Evolutionary conservation across 352 stramenopile genomes (phyloP).

Genomic region (Elongisporangium anandrum): DNA sequence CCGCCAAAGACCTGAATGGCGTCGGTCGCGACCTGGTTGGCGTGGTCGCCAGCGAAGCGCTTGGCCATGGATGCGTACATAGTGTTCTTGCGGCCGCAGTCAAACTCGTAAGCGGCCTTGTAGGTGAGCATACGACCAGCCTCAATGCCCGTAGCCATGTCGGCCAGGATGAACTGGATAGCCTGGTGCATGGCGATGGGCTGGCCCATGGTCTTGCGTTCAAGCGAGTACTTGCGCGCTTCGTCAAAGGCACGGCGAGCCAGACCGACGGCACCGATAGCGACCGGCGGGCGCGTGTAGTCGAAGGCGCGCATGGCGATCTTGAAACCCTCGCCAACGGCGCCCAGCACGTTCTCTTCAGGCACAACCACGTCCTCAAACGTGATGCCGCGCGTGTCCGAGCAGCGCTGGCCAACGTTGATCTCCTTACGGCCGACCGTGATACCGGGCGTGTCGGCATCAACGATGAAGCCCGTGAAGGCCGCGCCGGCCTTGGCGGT

Average conservation of each 20-base stretch:
- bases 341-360: conserved; percentile 82
- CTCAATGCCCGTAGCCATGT: conserved; percentile 90
- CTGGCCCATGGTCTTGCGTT: conserved; percentile 87
- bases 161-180: conserved; percentile 88
- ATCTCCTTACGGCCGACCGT: conserved; percentile 88
- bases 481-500: conserved; percentile 60
- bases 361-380: conserved; percentile 90
- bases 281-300: conserved; percentile 85
- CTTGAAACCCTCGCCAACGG: conserved; percentile 89
- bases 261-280: conserved; percentile 82
- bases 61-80: conserved; percentile 91
- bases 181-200: conserved; percentile 85
- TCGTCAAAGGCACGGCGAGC: conserved; percentile 87
- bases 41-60: conserved; percentile 83
- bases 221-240: conserved; percentile 79
- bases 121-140: conserved; percentile 80
- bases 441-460: conserved; percentile 84
- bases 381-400: conserved; percentile 87
- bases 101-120: conserved; percentile 88
- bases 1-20: conserved; percentile 90
- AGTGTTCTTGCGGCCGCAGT: conserved; percentile 88
- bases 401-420: conserved; percentile 90
- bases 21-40: conserved; percentile 83
- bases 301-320: conserved; percentile 92
- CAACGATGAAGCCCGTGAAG: conserved; percentile 91